Evolutionary conservation across 2,329 filamentous ascomycete species (phyloP), one percentile per base, ranked within the genome.

Genomic region (Penicillium digitatum): DNA sequence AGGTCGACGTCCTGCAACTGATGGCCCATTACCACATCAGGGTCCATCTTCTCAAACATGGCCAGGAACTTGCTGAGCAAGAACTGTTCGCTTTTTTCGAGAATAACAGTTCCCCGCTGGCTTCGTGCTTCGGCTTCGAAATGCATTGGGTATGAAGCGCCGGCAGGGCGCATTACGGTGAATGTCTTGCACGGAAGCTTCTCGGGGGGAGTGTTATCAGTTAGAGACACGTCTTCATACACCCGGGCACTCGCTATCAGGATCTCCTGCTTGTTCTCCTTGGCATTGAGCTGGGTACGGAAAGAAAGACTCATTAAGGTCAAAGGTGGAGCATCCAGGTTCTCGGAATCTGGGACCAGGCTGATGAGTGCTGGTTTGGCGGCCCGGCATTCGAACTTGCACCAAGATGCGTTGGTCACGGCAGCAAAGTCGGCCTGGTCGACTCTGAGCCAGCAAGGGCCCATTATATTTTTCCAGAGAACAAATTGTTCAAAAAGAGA

Each of bases 391-490:
- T 99, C 94, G 11, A 99, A 84, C 74, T 96, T 97, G 80, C 94
- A 96, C 83, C 95, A 94, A 0, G 94, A 99, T 11, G 91, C 89
- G 65, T 96, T 96, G 73, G 90, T 93, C 62, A 97, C 81, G 6
- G 88, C 80, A 18, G 82, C 82, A 69, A 95, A 96, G 71, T 96
- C 87, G 29, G 89, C 89, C 62, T 88, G 87, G 62, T 91, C 83
- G 52, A 99, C 94, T 69, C 87, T 92, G 43, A 99, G 82, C 94
- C 94, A 99, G 72, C 94, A 97, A 29, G 94, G 94, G 1, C 94
- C 94, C 93, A 96, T 99, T 65, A 99, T 89, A 69, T 96, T 95
- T 77, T 96, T 97, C 89, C 92, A 96, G 5, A 99, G 81, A 20
- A 99, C 94, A 69, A 99, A 99, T 66, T 99, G 94, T 74, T 99